Conservation (phyloP, 1,284 basidiomycete species). For the Irpex sp. region DNA sequence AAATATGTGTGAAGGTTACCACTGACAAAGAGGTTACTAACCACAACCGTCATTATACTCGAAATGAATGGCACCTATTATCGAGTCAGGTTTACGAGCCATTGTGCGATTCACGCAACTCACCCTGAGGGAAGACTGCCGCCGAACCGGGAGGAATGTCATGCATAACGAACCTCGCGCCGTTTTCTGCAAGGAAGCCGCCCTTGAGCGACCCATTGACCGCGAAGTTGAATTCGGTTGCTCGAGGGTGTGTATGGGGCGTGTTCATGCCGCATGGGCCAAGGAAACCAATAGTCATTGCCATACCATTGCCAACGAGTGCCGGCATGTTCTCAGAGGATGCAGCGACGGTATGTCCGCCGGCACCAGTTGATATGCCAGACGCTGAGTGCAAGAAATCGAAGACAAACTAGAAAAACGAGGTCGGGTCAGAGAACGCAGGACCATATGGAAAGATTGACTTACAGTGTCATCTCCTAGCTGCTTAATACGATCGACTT, state of each 20-base stretch:
- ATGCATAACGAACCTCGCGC: slow-evolving; percentile 26
- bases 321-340: slow-evolving; percentile 17
- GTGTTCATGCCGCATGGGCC: slow-evolving; percentile 28
- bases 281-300: slow-evolving; percentile 20
- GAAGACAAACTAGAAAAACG: slow-evolving; percentile 16
- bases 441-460: not conserved
- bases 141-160: slow-evolving; percentile 21
- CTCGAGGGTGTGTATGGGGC: slow-evolving; percentile 30
- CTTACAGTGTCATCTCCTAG: slow-evolving; percentile 15
- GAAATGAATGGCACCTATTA: slow-evolving; percentile 23
- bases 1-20: not conserved
- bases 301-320: slow-evolving; percentile 16
- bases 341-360: slow-evolving; percentile 16
- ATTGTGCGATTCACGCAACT: not conserved
- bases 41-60: slow-evolving; percentile 26
- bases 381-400: slow-evolving; percentile 15
- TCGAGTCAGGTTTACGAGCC: not conserved
- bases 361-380: slow-evolving; percentile 13
- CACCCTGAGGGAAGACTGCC: slow-evolving; percentile 23
- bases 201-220: slow-evolving; percentile 24
- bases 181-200: slow-evolving; percentile 27
- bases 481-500: slow-evolving; percentile 13
- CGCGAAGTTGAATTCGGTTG: slow-evolving; percentile 28
- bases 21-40: slow-evolving; percentile 9
- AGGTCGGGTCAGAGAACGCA: not conserved